Evolutionary conservation across 2,329 filamentous ascomycete species (phyloP).

Genomic region (Corniculantispora saksenae): DNA sequence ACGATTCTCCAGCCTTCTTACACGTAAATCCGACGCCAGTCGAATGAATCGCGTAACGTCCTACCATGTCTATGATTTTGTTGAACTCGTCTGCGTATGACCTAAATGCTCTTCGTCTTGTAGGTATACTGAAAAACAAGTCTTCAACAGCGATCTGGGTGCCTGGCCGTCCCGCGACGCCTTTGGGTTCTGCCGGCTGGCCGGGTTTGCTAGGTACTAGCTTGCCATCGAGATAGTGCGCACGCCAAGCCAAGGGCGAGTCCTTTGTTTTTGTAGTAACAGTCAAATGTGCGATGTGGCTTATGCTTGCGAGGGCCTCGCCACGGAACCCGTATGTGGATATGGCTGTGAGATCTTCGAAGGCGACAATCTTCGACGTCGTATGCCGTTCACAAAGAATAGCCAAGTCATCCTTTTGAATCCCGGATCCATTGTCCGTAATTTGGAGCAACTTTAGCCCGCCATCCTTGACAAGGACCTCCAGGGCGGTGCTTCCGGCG

Average conservation of each 20-base stretch:
- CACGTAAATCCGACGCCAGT: constrained; percentile 90
- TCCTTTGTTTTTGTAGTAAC: constrained; percentile 92
- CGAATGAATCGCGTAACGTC: constrained; percentile 91
- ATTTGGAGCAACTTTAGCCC: constrained; percentile 95
- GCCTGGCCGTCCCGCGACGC: constrained; percentile 81
- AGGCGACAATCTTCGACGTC: constrained; percentile 90
- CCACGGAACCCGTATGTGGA: constrained; percentile 97
- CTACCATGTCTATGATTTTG: constrained; percentile 94
- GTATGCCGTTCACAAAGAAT: constrained; percentile 96
- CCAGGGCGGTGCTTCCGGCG: constrained; percentile 88
- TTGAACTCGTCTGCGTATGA: constrained; percentile 94
- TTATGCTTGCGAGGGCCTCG: constrained; percentile 95
- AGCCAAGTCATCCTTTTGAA: constrained; percentile 88
- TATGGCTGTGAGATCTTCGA: constrained; percentile 88
- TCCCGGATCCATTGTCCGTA: constrained; percentile 94
- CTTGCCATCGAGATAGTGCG: constrained; percentile 81
- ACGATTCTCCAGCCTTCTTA: constrained; percentile 91
- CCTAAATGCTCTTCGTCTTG: constrained; percentile 82
- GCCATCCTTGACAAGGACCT: constrained; percentile 91
- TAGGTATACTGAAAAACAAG: constrained; percentile 94
- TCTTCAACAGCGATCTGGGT: constrained; percentile 97
- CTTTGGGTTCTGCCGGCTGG: constrained; percentile 81
- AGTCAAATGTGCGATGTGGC: constrained; percentile 92
- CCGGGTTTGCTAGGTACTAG: constrained; percentile 83
- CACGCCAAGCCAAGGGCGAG: constrained; percentile 86